Evolutionary conservation across 176 grass and related monocot species (phyloP), one percentile per base, ranked within the genome.

Genomic region (Avena sativa): DNA sequence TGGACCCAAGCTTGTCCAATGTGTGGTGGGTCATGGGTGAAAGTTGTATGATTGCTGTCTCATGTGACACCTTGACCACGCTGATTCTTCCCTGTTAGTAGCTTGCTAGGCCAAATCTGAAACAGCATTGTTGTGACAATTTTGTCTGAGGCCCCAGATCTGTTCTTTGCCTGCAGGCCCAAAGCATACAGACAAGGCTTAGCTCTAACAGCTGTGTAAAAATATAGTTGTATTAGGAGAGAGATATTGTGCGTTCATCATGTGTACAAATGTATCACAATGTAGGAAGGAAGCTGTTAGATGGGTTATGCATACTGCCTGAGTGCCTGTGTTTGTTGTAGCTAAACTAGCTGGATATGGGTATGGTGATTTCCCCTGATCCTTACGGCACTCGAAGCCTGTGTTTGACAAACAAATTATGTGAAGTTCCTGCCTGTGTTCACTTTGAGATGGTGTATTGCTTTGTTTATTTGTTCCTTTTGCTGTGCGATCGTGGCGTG

Each of bases 21-120:
- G 94, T 99, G 97, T 65, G 97, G 97, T 44, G 97, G 97, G 12
- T 90, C 97, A 20, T 99, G 97, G 97, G 92, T 96, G 85, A 93
- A 89, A 89, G 97, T 99, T 53, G 97, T 96, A 69, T 99, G 80
- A 89, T 75, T 56, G 75, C 40, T 30, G 53, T 58, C 50, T 76
- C 61, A 59, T 44, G 16, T 65, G 28, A 84, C 71, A 17, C 19
- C 79, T 83, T 73, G 16, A 30, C 74, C 5, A 6, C 13, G 10
- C 61, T 15, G 23, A 79, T 62, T 84, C 51, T 47, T 79, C 50
- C 46, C 66, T 48, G 40, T 47, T 15, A 47, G n/a, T 43, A 72
- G 6, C 26, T 59, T 68, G 74, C 7, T 56, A 20, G 6, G 58
- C 36, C 34, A 52, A 77, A 59, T 84, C 62, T 84, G 74, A 79